phyloP scores from a whole-genome alignment of 495 filamentous ascomycete species.

The Lasiosphaeria hispida region DNA sequence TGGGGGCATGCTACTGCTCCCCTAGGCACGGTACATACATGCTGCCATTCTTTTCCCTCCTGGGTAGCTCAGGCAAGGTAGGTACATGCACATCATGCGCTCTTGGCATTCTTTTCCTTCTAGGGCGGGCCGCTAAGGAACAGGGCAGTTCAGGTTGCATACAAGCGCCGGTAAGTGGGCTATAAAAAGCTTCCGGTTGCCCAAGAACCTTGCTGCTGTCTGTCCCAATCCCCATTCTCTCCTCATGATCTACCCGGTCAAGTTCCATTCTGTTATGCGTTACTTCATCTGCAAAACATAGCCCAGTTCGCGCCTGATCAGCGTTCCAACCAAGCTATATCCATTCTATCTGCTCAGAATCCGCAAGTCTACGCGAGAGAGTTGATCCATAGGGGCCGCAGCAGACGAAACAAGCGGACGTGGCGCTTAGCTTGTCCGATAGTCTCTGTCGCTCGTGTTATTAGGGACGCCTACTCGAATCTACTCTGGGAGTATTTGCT shows the following conservation, averaged over 20 bases:
- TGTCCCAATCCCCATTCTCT: neutral
- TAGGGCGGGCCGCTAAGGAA: neutral
- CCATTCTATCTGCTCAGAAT: neutral
- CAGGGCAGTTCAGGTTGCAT: neutral
- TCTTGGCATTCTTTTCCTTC: constrained; percentile 13
- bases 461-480: too few relatives aligned
- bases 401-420: neutral
- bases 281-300: constrained; percentile 8
- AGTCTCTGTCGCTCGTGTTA: too few relatives aligned
- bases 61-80: neutral
- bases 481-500: too few relatives aligned
- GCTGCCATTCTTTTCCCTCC: constrained; percentile 6
- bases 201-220: constrained; percentile 6
- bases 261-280: constrained; percentile 14
- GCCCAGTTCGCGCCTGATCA: constrained; percentile 13
- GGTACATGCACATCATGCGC: constrained; percentile 24
- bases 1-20: neutral
- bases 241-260: constrained; percentile 9
- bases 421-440: constrained; percentile 1
- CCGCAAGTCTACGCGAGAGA: constrained; percentile 4
- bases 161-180: constrained; percentile 8
- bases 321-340: constrained; percentile 8
- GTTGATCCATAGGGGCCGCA: neutral
- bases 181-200: constrained; percentile 8
- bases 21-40: constrained; percentile 6